Conservation (phyloP, 495 filamentous ascomycete genomes). For the Evernia prunastri region DNA sequence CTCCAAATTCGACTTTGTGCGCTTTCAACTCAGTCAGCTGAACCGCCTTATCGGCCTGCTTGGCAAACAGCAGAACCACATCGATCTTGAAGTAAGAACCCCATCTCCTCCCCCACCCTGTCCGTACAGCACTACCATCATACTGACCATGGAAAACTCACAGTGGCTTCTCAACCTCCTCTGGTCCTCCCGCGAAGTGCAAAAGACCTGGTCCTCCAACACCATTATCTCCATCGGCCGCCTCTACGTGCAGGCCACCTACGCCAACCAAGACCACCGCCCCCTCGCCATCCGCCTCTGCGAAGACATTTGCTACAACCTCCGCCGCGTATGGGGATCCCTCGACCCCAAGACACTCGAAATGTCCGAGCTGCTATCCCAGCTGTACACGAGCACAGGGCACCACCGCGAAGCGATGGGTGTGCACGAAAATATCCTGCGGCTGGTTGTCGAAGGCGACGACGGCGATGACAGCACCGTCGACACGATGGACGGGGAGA, state of each 20-base stretch:
- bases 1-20: conserved; percentile 46
- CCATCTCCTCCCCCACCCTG: background rate
- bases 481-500: conserved; percentile 32
- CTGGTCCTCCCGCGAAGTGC: conserved; percentile 55
- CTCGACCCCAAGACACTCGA: conserved; percentile 49
- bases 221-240: conserved; percentile 51
- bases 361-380: conserved; percentile 50
- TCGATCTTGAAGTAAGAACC: conserved; percentile 52
- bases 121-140: background rate
- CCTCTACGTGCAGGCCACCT: conserved; percentile 52
- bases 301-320: conserved; percentile 58
- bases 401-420: conserved; percentile 46
- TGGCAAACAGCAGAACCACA: conserved; percentile 53
- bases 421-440: conserved; percentile 50
- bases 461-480: conserved; percentile 30
- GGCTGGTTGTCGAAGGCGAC: conserved; percentile 42
- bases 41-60: conserved; percentile 50
- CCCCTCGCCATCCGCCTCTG: conserved; percentile 47
- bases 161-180: conserved; percentile 50
- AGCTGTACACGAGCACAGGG: conserved; percentile 45
- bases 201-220: conserved; percentile 49
- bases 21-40: conserved; percentile 46
- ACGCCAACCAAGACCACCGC: conserved; percentile 37
- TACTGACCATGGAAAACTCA: background rate
- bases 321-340: conserved; percentile 51